Percentiles rank a stretch among this genome's conserved stretches.
phyloP scores from a whole-genome alignment of 441 rosid genomes.

The Pelargonium citronellum region DNA sequence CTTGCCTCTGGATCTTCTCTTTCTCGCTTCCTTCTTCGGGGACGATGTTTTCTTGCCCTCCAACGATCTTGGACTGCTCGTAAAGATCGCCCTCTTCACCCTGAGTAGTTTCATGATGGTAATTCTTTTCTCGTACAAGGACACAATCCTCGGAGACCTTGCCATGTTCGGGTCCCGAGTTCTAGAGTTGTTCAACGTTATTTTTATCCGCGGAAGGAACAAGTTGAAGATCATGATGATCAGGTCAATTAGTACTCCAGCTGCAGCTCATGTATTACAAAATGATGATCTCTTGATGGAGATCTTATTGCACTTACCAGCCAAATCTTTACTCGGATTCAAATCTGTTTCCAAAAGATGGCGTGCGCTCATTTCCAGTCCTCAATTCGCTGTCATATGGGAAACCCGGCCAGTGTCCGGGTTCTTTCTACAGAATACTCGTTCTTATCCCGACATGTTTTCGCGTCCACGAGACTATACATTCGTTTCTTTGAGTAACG shows the following conservation, averaged over 20 bases:
- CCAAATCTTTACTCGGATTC: background rate
- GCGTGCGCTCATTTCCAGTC: background rate
- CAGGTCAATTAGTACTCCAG: background rate
- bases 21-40: background rate
- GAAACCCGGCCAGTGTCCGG: background rate
- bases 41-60: conserved; percentile 2
- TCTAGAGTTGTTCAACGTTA: background rate
- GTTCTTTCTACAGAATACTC: background rate
- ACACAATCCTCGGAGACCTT: background rate
- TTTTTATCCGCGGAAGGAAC: background rate
- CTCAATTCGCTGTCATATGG: background rate
- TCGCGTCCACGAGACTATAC: background rate
- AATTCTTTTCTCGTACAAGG: background rate
- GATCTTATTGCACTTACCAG: background rate
- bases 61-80: background rate
- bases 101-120: background rate
- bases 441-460: background rate
- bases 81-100: conserved; percentile 1
- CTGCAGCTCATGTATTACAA: background rate
- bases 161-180: background rate
- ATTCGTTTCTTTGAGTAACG: background rate
- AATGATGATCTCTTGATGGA: background rate
- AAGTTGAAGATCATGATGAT: conserved; percentile 1
- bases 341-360: background rate
- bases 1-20: background rate